Base-by-base conservation (phyloP, 208 protist genomes). In the Trypanosoma brucei region DNA sequence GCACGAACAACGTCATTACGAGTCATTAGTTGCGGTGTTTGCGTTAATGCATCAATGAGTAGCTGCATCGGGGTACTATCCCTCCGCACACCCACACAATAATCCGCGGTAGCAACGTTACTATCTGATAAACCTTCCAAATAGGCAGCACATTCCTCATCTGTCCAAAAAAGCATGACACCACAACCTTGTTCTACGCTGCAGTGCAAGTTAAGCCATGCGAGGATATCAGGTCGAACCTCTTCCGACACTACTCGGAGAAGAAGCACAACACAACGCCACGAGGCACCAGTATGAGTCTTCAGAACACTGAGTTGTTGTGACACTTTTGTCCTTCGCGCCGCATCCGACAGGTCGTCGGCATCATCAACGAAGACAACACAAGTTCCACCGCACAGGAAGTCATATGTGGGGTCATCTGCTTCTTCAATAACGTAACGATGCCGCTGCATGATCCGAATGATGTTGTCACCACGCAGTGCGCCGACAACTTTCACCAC, bases 121-220 rank as follows among this genome's bases (percentile, higher is more conserved):
- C 65, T 59, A 1, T 75, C 65, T 6, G 70, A 54, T 3, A 87
- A 59, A 38, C 72, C 79, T 48, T 80, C 69, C 44, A 91, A 68
- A 42, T 80, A 85, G 58, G 72, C 72, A 35, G 79, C 78, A 8
- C 72, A 73, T 42, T 91, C 84, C 7, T 86, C 81, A 8, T 77
- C 58, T 5, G 65, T 78, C 79, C 81, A 91, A 58, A 81, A 86
- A 8, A 91, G 68, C 49, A 87, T 62, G 33, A 83, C 64, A 35
- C 56, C 50, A 52, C 81, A 80, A 13, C 68, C 59, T 42, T 77
- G 58, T 59, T 78, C 72, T 46, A 91, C 69, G 30, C 76, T 77
- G 53, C 84, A 91, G 36, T 86, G 71, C 6, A 91, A 42, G 56
- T 86, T 91, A 14, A 91, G 64, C 82, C 84, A 91, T 13, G 72